Conservation (phyloP, 805 yeast genomes). For the Myxozyma mucilagina region DNA sequence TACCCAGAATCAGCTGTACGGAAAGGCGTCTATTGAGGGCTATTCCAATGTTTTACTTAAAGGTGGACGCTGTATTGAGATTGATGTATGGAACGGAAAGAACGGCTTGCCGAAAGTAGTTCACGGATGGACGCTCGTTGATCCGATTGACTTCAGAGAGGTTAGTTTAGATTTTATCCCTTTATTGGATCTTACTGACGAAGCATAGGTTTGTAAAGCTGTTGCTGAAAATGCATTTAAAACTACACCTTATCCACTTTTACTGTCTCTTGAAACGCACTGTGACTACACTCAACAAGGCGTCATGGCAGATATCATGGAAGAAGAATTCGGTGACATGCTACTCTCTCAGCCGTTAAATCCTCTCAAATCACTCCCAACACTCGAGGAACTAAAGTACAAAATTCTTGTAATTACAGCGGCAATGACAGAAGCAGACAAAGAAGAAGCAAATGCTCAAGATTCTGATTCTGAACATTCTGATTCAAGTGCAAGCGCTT, state of each 20-base stretch:
- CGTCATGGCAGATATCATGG: constrained; percentile 53
- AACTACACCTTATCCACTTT: constrained; percentile 79
- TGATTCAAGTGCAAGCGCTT: neutral
- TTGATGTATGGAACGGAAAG: constrained; percentile 86
- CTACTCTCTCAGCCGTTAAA: constrained; percentile 47
- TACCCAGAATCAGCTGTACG: constrained; percentile 84
- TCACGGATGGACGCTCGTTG: constrained; percentile 82
- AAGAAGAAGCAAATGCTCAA: neutral
- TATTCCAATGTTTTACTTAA: constrained; percentile 83
- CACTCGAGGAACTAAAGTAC: constrained; percentile 70
- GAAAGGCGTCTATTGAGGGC: constrained; percentile 83
- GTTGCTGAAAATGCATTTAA: constrained; percentile 83
- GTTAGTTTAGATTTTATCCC: constrained; percentile 54
- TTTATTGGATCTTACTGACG: neutral
- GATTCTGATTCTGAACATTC: neutral
- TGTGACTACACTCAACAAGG: constrained; percentile 69
- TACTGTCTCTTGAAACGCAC: constrained; percentile 79
- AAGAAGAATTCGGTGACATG: constrained; percentile 57
- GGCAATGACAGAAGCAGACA: neutral
- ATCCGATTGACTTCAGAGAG: constrained; percentile 63
- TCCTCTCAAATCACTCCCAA: constrained; percentile 53
- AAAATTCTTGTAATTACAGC: constrained; percentile 65
- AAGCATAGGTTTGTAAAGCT: constrained; percentile 38
- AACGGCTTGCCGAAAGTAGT: constrained; percentile 68
- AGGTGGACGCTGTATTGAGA: constrained; percentile 89